phyloP scores from a whole-genome alignment of 1,284 basidiomycete genomes.

The Rhodofomes roseus region DNA sequence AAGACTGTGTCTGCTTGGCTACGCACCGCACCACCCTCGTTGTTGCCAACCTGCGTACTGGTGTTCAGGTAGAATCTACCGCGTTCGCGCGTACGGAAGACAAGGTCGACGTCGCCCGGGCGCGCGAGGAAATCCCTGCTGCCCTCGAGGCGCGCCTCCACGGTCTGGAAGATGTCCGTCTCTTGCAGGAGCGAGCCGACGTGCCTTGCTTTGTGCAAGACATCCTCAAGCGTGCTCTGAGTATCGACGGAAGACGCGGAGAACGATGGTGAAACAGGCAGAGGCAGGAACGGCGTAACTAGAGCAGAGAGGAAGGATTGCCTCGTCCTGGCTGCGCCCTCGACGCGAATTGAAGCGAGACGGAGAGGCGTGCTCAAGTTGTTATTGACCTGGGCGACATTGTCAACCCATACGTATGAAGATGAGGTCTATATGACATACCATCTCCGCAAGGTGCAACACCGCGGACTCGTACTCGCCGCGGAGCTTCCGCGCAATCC shows the following conservation, averaged over 20 bases:
- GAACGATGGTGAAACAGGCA: slow-evolving; percentile 4
- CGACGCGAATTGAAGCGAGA: slow-evolving; percentile 75
- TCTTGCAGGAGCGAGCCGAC: slow-evolving; percentile 63
- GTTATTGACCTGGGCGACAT: slow-evolving; percentile 49
- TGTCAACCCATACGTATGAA: not conserved
- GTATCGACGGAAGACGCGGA: slow-evolving; percentile 19
- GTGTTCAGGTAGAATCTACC: slow-evolving; percentile 82
- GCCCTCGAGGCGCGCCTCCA: slow-evolving; percentile 72
- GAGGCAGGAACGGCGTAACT: slow-evolving; percentile 60
- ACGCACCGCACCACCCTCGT: slow-evolving; percentile 86
- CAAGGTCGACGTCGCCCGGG: slow-evolving; percentile 79
- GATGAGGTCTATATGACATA: slow-evolving; percentile 33
- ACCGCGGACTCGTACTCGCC: slow-evolving; percentile 79
- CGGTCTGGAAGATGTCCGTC: slow-evolving; percentile 72
- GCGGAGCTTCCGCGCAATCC: slow-evolving; percentile 60
- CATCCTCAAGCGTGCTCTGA: slow-evolving; percentile 52
- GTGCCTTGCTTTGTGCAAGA: slow-evolving; percentile 64
- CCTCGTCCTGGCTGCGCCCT: slow-evolving; percentile 74
- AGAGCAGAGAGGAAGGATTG: slow-evolving; percentile 78
- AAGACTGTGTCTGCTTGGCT: not conserved
- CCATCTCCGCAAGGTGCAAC: slow-evolving; percentile 66
- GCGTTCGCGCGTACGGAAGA: slow-evolving; percentile 76
- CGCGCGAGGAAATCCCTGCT: slow-evolving; percentile 54
- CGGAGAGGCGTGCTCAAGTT: slow-evolving; percentile 59
- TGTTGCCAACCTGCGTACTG: slow-evolving; percentile 91